Evolutionary conservation across 306 rosid species (phyloP).

Genomic region (Delonix regia): DNA sequence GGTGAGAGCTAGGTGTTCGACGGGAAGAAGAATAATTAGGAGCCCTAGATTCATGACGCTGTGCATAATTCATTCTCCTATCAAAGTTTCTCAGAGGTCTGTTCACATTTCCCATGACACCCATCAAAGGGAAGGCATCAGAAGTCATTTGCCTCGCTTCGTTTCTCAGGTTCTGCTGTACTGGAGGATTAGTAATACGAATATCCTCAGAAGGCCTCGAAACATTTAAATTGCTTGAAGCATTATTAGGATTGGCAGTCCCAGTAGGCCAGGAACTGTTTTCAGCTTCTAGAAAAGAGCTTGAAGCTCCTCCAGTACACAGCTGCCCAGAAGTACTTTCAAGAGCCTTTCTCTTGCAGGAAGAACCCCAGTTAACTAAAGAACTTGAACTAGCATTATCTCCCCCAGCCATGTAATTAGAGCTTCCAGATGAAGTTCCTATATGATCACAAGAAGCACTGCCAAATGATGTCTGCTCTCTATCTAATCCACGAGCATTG

Average conservation of each 20-base stretch:
- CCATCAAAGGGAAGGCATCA: constrained; percentile 55
- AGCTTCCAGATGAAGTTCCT: constrained; percentile 67
- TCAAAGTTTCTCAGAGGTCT: constrained; percentile 48
- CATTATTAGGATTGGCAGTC: constrained; percentile 39
- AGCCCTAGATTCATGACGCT: constrained; percentile 62
- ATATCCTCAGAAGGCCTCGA: constrained; percentile 48
- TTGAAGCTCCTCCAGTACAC: constrained; percentile 64
- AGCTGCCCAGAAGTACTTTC: constrained; percentile 75
- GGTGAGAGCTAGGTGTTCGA: constrained; percentile 43
- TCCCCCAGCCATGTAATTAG: constrained; percentile 56
- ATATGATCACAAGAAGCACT: constrained; percentile 48
- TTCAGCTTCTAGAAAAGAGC: constrained; percentile 59
- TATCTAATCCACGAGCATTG: constrained; percentile 50
- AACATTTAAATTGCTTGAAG: constrained; percentile 57
- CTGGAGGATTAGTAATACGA: constrained; percentile 49
- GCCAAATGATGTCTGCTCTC: constrained; percentile 47
- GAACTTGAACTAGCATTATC: constrained; percentile 53
- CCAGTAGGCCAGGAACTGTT: constrained; percentile 49
- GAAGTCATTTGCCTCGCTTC: constrained; percentile 55
- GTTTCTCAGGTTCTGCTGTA: constrained; percentile 52
- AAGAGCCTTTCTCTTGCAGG: constrained; percentile 83
- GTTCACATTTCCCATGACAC: constrained; percentile 49
- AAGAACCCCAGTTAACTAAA: constrained; percentile 75
- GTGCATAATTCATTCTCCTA: constrained; percentile 48
- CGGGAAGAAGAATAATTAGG: constrained; percentile 44